phyloP scores from a whole-genome alignment of 2,329 filamentous ascomycete species.

The Claviceps maximensis region DNA sequence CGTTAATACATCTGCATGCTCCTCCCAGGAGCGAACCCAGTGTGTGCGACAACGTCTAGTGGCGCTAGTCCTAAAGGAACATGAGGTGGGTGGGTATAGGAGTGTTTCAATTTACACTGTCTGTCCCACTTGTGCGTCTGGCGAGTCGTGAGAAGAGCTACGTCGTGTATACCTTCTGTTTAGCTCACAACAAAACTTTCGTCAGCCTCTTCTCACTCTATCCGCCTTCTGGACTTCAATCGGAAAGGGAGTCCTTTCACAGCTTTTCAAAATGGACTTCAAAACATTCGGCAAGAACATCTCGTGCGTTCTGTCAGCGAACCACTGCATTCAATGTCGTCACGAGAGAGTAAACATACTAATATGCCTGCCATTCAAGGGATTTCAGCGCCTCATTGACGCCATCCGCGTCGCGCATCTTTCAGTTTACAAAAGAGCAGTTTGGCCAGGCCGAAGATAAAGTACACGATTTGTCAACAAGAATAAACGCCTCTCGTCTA shows the following conservation, averaged over 20 bases:
- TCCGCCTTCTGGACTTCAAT: not conserved
- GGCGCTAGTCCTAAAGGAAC: not conserved
- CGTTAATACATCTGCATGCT: too few species aligned
- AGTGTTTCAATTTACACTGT: not conserved
- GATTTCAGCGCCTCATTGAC: constrained; percentile 68
- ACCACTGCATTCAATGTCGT: not conserved
- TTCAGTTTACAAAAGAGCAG: constrained; percentile 97
- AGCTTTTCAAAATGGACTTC: constrained; percentile 38
- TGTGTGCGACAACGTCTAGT: not conserved
- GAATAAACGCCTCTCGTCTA: not conserved
- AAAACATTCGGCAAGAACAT: constrained; percentile 44
- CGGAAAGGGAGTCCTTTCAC: not conserved
- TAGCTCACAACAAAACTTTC: not conserved
- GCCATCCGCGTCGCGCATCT: constrained; percentile 83
- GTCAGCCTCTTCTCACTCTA: not conserved
- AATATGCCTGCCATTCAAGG: constrained; percentile 20
- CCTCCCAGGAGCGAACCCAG: not conserved
- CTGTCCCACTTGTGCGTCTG: not conserved
- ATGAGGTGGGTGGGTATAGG: too few species aligned
- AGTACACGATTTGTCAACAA: constrained; percentile 29
- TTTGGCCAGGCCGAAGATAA: constrained; percentile 90
- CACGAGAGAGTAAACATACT: constrained; percentile 5
- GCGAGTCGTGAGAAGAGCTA: not conserved
- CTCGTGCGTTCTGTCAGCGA: constrained; percentile 27
- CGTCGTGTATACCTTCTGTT: not conserved